Evolutionary conservation across 768 basidiomycete species (phyloP).

Genomic region (Mycena capillaripes): DNA sequence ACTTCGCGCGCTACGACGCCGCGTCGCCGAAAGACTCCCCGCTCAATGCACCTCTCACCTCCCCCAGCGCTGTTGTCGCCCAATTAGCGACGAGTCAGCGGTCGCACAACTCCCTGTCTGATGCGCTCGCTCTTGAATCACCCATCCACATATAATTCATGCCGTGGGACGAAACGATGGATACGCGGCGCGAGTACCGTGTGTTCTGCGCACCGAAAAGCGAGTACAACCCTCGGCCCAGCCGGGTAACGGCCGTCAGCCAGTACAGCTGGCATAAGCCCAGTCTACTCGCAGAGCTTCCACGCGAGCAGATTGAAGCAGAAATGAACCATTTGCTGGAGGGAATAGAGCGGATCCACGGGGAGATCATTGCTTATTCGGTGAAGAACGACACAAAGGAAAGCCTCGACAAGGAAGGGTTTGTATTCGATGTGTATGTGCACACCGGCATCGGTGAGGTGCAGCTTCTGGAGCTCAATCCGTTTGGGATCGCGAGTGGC

Average conservation of each 20-base stretch:
- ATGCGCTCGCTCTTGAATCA: neutral
- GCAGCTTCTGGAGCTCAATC: conserved; percentile 26
- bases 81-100: conserved; percentile 20
- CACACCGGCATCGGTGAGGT: conserved; percentile 1
- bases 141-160: neutral
- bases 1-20: conserved; percentile 26
- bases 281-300: conserved; percentile 17
- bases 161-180: conserved; percentile 2
- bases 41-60: conserved; percentile 9
- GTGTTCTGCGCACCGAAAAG: conserved; percentile 27
- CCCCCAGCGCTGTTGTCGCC: neutral
- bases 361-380: conserved; percentile 17
- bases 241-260: conserved; percentile 22
- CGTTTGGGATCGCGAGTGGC: conserved; percentile 15
- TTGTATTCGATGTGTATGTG: conserved; percentile 29
- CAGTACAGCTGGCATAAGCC: conserved; percentile 28
- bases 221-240: conserved; percentile 17
- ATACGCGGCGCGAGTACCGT: conserved; percentile 19
- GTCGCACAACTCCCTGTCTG: neutral
- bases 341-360: conserved; percentile 15
- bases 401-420: conserved; percentile 10
- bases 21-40: conserved; percentile 30
- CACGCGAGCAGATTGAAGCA: conserved; percentile 2
- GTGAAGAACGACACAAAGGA: conserved; percentile 10
- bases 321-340: conserved; percentile 18